A percentile compares a stretch with the other conserved stretches of the same genome.
phyloP scores from a whole-genome alignment of 371 early-diverging fungal genomes.

The Nematocida ausubeli region DNA sequence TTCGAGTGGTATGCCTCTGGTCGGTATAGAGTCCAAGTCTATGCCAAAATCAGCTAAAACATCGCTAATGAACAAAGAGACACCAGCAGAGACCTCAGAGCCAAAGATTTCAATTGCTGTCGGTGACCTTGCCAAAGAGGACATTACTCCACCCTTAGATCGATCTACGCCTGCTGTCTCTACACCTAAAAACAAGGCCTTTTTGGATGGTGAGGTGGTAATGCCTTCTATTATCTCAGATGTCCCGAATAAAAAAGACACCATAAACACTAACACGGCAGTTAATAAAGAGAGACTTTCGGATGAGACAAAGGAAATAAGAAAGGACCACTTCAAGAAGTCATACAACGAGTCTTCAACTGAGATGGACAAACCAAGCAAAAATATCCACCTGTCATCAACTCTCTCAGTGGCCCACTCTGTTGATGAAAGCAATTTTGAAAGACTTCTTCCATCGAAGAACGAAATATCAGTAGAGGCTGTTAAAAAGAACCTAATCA shows the following conservation, averaged over 20 bases:
- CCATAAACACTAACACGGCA: neutral
- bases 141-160: no score
- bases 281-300: neutral
- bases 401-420: conserved; percentile 3
- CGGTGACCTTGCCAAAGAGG: no score
- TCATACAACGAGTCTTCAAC: conserved; percentile 3
- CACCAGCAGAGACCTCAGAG: no score
- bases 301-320: neutral
- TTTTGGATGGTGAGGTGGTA: no score
- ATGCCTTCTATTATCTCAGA: neutral
- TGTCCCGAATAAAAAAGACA: neutral
- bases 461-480: neutral
- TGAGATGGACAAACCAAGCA: neutral
- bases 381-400: conserved; percentile 10
- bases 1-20: no score
- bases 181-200: no score
- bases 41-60: no score
- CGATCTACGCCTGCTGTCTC: no score
- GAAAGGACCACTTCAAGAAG: neutral
- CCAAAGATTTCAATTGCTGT: no score
- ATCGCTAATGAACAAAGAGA: no score
- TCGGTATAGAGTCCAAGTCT: no score
- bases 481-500: neutral
- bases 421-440: conserved; percentile 37
- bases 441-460: conserved; percentile 40